These are phyloP conservation scores for Auricularia sp. DNA, from an alignment of 768 basidiomycete genomes.

Conservation along the genomic window DNA sequence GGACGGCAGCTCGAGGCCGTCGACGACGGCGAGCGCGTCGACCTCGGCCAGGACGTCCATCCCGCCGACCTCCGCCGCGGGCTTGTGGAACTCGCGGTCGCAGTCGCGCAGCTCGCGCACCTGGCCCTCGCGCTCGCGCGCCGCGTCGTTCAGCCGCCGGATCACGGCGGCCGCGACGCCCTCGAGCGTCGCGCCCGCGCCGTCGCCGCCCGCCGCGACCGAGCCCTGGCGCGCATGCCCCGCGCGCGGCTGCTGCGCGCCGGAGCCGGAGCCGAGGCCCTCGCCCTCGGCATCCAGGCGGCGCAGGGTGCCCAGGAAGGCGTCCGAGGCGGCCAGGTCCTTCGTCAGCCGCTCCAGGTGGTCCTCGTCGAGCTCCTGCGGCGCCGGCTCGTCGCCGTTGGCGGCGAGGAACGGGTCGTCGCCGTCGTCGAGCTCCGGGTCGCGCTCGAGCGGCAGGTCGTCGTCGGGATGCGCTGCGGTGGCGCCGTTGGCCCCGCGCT, in stretches of 20 bases:
- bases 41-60: constrained; percentile 59
- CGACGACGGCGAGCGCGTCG: constrained; percentile 46
- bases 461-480: not conserved
- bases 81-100: constrained; percentile 70
- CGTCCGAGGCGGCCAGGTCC: constrained; percentile 66
- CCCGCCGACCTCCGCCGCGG: constrained; percentile 69
- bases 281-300: constrained; percentile 46
- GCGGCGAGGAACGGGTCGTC: not conserved
- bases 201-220: constrained; percentile 2
- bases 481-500: not conserved
- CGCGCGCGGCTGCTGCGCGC: constrained; percentile 27
- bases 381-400: constrained; percentile 17
- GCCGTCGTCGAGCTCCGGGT: not conserved
- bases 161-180: constrained; percentile 66
- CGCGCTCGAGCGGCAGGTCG: not conserved
- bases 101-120: constrained; percentile 67
- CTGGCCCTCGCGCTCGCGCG: constrained; percentile 70
- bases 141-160: constrained; percentile 62
- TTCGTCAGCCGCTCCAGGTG: constrained; percentile 63
- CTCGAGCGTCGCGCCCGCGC: constrained; percentile 38
- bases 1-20: constrained; percentile 23
- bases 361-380: constrained; percentile 32
- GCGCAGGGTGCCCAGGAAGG: constrained; percentile 64
- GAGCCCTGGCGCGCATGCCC: constrained; percentile 11
- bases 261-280: too few relatives aligned